Evolutionary conservation across 441 rosid species (phyloP).

Genomic region (Daphne laureola): DNA sequence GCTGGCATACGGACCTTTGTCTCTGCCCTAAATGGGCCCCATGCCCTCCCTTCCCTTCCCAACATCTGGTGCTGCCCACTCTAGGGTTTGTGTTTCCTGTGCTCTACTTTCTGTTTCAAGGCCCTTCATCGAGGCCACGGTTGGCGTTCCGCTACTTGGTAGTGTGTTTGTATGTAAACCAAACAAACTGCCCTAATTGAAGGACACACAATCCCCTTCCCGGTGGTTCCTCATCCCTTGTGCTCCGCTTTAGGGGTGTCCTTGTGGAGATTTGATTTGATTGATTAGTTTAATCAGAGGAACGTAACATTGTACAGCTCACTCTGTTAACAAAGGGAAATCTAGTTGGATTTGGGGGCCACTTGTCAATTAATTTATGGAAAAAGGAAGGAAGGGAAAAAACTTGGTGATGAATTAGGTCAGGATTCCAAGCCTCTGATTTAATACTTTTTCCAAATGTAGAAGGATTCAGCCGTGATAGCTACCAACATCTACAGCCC

Average conservation of each 20-base stretch:
- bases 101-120: neutral
- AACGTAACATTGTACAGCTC: neutral
- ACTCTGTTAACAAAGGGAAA: slow-evolving; percentile 6
- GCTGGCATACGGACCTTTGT: slow-evolving; percentile 9
- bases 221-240: neutral
- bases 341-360: slow-evolving; percentile 23
- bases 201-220: neutral
- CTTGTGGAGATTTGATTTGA: neutral
- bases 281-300: neutral
- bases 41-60: slow-evolving; percentile 1
- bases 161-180: neutral
- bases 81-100: neutral
- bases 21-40: slow-evolving; percentile 14
- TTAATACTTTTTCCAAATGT: slow-evolving; percentile 13
- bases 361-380: neutral
- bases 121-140: neutral
- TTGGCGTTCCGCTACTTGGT: neutral
- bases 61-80: slow-evolving; percentile 10
- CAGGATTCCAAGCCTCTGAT: neutral
- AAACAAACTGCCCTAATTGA: neutral
- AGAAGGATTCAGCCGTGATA: slow-evolving; percentile 22
- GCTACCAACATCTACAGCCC: slow-evolving; percentile 5
- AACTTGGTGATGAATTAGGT: neutral
- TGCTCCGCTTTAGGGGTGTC: slow-evolving; percentile 17
- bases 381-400: neutral